These are phyloP conservation scores for Phytophthora tentaculata DNA, from an alignment of 352 stramenopile species.

Conservation along the genomic window DNA sequence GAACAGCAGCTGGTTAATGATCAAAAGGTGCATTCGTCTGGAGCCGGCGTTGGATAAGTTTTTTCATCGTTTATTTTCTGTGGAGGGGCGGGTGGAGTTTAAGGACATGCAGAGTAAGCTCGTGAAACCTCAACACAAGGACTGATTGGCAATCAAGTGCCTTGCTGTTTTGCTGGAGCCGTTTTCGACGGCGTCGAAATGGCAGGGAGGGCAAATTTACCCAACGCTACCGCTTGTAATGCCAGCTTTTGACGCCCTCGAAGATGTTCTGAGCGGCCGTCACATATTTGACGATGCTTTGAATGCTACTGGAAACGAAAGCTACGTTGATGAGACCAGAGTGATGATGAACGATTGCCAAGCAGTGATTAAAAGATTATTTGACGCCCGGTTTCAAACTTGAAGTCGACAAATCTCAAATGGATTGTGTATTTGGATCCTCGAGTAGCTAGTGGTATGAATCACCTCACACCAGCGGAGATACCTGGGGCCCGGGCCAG, in stretches of 20 bases:
- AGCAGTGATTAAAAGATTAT: neutral
- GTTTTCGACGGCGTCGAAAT: neutral
- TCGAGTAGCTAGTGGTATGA: neutral
- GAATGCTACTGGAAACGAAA: neutral
- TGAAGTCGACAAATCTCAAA: neutral
- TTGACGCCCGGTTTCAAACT: neutral
- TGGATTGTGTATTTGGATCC: slow-evolving; percentile 1
- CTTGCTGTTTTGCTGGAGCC: neutral
- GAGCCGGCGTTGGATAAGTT: neutral
- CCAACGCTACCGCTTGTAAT: neutral
- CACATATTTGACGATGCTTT: neutral
- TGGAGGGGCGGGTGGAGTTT: neutral
- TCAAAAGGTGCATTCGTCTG: neutral
- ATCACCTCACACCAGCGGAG: no score
- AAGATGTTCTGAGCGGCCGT: neutral
- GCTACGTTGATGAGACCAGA: neutral
- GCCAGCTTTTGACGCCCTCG: neutral
- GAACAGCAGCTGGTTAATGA: neutral
- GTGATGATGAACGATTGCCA: neutral
- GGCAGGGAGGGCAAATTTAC: neutral
- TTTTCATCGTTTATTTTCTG: neutral
- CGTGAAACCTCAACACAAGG: neutral
- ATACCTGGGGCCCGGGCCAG: no score
- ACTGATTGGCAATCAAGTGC: neutral
- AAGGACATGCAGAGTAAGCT: neutral